These are phyloP conservation scores for Rhizophagus prolifer DNA, from an alignment of 192 early-diverging fungal genomes.

Conservation along the genomic window DNA sequence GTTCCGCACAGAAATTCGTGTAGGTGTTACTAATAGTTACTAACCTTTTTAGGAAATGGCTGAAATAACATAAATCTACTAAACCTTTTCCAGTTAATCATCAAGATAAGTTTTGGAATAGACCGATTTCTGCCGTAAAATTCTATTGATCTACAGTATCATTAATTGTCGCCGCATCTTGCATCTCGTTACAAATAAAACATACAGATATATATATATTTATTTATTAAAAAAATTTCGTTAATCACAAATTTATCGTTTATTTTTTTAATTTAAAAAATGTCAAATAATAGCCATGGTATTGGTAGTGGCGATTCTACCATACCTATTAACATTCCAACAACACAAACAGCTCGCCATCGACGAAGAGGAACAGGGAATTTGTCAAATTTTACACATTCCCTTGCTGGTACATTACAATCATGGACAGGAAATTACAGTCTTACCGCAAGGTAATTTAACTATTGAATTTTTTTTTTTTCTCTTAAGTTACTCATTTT, in stretches of 20 bases:
- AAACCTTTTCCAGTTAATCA: background rate
- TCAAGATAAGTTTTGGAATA: too few relatives aligned
- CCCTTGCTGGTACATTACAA: constrained; percentile 12
- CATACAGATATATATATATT: background rate
- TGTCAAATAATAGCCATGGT: background rate
- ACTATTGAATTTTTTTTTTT: background rate
- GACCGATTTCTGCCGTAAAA: background rate
- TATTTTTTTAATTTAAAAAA: background rate
- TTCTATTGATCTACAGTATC: background rate
- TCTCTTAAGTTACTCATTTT: background rate
- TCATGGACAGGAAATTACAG: constrained; percentile 19
- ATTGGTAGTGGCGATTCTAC: background rate
- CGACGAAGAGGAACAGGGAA: background rate
- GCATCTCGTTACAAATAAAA: background rate
- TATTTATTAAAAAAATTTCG: background rate
- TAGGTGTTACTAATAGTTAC: too few relatives aligned
- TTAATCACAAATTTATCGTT: background rate
- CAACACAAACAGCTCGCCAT: constrained; percentile 4
- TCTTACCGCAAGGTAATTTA: constrained; percentile 11
- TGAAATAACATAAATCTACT: background rate
- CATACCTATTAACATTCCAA: constrained; percentile 25
- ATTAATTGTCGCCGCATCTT: background rate
- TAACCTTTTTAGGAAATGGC: background rate
- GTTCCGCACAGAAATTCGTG: too few relatives aligned
- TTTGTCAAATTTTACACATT: background rate